Base-by-base conservation (phyloP, 768 basidiomycete species). In the Agrocybe chaxingu region DNA sequence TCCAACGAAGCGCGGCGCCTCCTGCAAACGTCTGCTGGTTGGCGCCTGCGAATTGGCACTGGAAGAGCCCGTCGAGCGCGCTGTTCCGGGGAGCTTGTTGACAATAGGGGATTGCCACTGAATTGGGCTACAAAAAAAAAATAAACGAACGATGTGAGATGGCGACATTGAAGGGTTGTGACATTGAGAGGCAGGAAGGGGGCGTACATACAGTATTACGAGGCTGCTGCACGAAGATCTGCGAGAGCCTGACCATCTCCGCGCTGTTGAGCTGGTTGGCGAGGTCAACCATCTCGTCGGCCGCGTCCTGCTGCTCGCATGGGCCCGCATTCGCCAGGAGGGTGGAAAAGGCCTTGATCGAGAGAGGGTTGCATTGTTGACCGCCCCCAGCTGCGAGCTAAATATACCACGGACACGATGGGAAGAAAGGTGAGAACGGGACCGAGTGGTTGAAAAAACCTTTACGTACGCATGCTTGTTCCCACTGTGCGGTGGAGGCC, bases 281-380 rank as follows among this genome's bases (percentile, higher is more conserved):
- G n/a, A 84, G 72, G 59, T 76, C 69, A 40, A 82, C 68, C 74
- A 81, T 77, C 11, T 64, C 49, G 53, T 82, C 81, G 19, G 76
- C 80, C 13, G 79, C 69, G 55, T 82, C 60, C 54, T 83, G 81
- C 61, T 84, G 81, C 1, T 72, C 78, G 53, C 80, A 83, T 48
- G 72, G 64, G 24, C 75, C 79, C 0, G 76, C 67, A 4, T 70
- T 80, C 32, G 80, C 79, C n/a, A 87, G 78, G 38, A 88, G 77
- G 9, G 82, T 81, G 35, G 58, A 57, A 58, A 84, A 82, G 0
- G 84, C 76, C 1, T 68, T 70, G 19, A 85, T 71, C 3, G 84
- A 77, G 37, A 79, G 59, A 4, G 77, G 67, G 61, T 82, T 85
- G 64, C 85, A 87, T 56, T 76, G 64, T n/a, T 67, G 46, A 11